Evolutionary conservation across 768 basidiomycete species (phyloP), one percentile per base, ranked within the genome.

Genomic region (Xerocomellus intermedius): DNA sequence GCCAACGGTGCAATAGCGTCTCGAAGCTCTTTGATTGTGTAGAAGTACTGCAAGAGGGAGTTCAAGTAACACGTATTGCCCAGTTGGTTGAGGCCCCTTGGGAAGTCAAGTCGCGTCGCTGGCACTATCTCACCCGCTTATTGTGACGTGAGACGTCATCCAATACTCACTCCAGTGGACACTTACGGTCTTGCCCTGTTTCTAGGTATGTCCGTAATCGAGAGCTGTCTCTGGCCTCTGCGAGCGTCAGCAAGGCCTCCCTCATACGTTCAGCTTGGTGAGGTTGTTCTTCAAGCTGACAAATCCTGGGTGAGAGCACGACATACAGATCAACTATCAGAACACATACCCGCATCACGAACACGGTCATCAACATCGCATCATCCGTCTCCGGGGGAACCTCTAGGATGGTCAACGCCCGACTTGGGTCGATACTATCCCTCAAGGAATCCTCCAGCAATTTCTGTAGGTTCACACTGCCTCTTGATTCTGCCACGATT

Each of bases 11-110:
- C 74, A 9, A 96, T 84, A 7, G 89, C 85, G 19, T 87, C 85
- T 32, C 94, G 82, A 26, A 97, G 81, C 35, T 94, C 91, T 65
- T 83, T 89, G 71, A 97, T 93, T n/a, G 94, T 96, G 69, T 94
- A 96, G 69, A 97, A 95, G 69, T 96, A 97, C 88, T 96, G 67
- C 41, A 64, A 53, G 33, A 89, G 75, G 36, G 88, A 93, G 65
- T 92, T 94, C 44, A 91, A 75, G 64, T 92, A 93, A 64, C 92
- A 93, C 0, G 91, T 94, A 62, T 93, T 94, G 47, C 91, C 91
- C 21, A 92, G 79, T 65, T 95, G 93, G 65, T 94, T 89, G 28
- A 95, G 78, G 6, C 93, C 94, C 53, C 92, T 82, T 26, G 93
- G 93, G 65, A 89, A 77, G 57, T 92, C 91, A 4, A 77, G 77